Evolutionary conservation across 495 filamentous ascomycete genomes (phyloP).

Genomic region (Rhizodiscina lignyota): DNA sequence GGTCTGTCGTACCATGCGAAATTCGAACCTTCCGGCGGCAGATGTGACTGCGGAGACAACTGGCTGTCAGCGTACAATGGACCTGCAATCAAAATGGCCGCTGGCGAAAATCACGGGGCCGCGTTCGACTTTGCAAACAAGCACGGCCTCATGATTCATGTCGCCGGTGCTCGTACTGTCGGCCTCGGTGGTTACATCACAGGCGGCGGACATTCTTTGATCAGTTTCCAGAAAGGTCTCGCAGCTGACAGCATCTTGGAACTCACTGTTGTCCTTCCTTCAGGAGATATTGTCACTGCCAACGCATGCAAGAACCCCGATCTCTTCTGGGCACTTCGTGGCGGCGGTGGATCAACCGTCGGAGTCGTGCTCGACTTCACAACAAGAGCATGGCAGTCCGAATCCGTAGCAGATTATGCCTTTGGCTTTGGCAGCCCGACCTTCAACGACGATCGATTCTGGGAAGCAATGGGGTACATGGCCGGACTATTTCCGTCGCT

Average conservation of each 20-base stretch:
- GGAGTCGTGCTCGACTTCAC: neutral
- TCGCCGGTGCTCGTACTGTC: neutral
- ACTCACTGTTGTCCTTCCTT: neutral
- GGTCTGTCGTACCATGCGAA: neutral
- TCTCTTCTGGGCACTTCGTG: constrained; percentile 3
- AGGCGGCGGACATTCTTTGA: constrained; percentile 1
- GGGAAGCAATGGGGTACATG: neutral
- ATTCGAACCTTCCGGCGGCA: neutral
- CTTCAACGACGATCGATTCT: neutral
- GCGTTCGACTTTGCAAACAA: neutral
- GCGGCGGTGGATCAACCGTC: neutral
- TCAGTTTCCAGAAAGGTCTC: neutral
- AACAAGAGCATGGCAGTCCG: neutral
- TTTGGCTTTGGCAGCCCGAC: neutral
- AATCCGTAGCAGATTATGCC: neutral
- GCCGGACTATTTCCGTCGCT: neutral
- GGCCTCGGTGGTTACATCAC: constrained; percentile 1
- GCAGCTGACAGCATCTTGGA: constrained; percentile 1
- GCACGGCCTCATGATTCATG: neutral
- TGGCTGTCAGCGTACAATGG: neutral
- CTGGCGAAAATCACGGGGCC: neutral
- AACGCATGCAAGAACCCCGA: neutral
- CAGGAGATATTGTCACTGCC: constrained; percentile 1
- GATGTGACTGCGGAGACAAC: neutral
- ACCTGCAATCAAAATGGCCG: neutral